phyloP scores from a whole-genome alignment of 2,329 filamentous ascomycete species.

The Dactylellina sp. region DNA sequence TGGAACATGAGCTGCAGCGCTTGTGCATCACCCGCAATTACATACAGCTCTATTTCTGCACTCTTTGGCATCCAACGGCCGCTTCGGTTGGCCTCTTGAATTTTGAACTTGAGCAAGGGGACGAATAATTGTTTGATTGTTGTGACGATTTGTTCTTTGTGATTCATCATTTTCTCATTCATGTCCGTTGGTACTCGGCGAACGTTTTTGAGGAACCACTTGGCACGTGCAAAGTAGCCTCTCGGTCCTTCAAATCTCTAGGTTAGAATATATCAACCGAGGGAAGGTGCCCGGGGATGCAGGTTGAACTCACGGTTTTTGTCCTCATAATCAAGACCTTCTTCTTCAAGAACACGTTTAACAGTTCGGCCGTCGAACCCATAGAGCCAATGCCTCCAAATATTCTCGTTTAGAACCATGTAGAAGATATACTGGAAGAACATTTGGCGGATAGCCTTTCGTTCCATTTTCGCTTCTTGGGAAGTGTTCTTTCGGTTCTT shows the following conservation, averaged over 20 bases:
- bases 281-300: not conserved
- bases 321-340: constrained; percentile 7
- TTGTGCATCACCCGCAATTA: constrained; percentile 50
- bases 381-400: constrained; percentile 52
- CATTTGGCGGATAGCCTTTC: constrained; percentile 14
- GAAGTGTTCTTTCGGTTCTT: not conserved
- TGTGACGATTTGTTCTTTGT: constrained; percentile 34
- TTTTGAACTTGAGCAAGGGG: constrained; percentile 32
- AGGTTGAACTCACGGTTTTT: constrained; percentile 34
- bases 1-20: constrained; percentile 56
- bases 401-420: constrained; percentile 30
- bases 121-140: constrained; percentile 43
- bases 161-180: constrained; percentile 13
- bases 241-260: constrained; percentile 8
- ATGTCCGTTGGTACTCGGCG: constrained; percentile 45
- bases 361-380: constrained; percentile 9
- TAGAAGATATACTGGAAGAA: constrained; percentile 55
- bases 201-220: constrained; percentile 47
- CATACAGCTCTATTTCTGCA: constrained; percentile 40
- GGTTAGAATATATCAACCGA: not conserved
- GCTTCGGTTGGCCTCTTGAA: too few species aligned
- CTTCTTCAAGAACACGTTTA: constrained; percentile 15
- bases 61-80: constrained; percentile 18
- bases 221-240: constrained; percentile 32
- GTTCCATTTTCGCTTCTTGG: not conserved